Evolutionary conservation across 2,329 filamentous ascomycete genomes (phyloP), one percentile per base, ranked within the genome.

Genomic region (Fusarium secorum): DNA sequence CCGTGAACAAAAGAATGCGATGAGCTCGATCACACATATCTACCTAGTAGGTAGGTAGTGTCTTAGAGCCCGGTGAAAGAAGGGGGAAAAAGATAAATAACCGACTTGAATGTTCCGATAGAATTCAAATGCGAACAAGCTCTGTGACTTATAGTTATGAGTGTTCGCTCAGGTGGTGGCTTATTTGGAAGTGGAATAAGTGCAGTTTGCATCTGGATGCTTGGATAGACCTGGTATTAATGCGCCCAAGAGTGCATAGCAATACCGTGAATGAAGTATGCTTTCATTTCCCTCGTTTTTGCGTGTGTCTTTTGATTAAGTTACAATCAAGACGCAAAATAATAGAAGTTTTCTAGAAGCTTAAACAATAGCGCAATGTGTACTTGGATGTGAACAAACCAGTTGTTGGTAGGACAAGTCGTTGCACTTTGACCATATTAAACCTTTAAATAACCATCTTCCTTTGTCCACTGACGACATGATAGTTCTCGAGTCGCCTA

Each of bases 21-120:
- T 49, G 41, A 54, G 36, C 26, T 68, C 66, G 52, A 59, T 32
- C 52, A 49, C 28, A 30, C 44, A n/a, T n/a, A 30, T 15, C 42
- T 45, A 28, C 42, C 44, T 28, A n/a, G 26, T 28, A 15, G 26
- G 44, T 38, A 30, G 24, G 42, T 44, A 14, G 46, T 33, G 17
- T 11, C 30, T 20, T 24, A 11, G 30, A 49, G 46, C 14, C 52
- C n/a, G 39, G 48, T 54, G 11, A 38, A 49, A 49, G 20, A n/a
- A 26, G 20, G 22, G 13, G 35, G 18, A 11, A 20, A 5, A 11
- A n/a, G 20, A n/a, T 8, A 22, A n/a, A 32, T n/a, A 51, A 38
- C 20, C 26, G 11, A 52, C 6, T 52, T 32, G 33, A 20, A 39
- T 38, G 48, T 52, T 53, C 24, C 32, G 55, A 32, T 24, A 22